Evolutionary conservation across 495 filamentous ascomycete species (phyloP).

Genomic region (Aspergillus heteromorphus): DNA sequence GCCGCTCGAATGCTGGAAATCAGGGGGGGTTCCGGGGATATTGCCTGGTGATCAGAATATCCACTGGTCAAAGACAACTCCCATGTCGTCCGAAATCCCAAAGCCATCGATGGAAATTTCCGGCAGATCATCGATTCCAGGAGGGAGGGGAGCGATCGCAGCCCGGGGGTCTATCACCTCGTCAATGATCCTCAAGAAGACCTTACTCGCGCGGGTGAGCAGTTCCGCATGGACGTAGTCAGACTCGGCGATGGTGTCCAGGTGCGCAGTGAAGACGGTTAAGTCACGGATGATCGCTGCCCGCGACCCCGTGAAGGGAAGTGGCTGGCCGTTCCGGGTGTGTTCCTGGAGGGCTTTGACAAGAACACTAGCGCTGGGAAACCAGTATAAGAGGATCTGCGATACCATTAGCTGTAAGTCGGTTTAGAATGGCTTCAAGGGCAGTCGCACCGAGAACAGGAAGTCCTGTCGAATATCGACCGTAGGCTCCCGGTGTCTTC

Average conservation of each 20-base stretch:
- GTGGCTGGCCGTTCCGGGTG: slow-evolving; percentile 33
- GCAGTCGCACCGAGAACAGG: slow-evolving; percentile 15
- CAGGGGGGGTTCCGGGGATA: neutral
- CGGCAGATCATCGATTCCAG: neutral
- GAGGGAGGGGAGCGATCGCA: neutral
- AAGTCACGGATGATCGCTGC: slow-evolving; percentile 55
- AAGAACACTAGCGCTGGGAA: slow-evolving; percentile 40
- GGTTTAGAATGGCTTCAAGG: neutral
- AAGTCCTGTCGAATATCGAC: slow-evolving; percentile 26
- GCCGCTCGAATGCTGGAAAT: too few species aligned
- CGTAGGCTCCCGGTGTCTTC: slow-evolving; percentile 35
- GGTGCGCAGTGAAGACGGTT: slow-evolving; percentile 46
- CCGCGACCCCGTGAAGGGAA: slow-evolving; percentile 38
- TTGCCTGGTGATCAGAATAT: slow-evolving; percentile 15
- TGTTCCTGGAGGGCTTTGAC: slow-evolving; percentile 41
- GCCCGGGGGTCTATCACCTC: slow-evolving; percentile 28
- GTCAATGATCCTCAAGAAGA: slow-evolving; percentile 28
- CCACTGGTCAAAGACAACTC: slow-evolving; percentile 27
- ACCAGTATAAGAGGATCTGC: slow-evolving; percentile 38
- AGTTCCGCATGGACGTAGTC: slow-evolving; percentile 21
- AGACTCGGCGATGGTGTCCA: slow-evolving; percentile 21
- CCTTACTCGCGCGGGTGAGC: slow-evolving; percentile 23
- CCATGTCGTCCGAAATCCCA: slow-evolving; percentile 17
- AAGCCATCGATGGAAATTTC: slow-evolving; percentile 14
- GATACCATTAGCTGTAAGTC: neutral